Conservation (phyloP, 2,329 filamentous ascomycete species). For the Diaporthe citriasiana region DNA sequence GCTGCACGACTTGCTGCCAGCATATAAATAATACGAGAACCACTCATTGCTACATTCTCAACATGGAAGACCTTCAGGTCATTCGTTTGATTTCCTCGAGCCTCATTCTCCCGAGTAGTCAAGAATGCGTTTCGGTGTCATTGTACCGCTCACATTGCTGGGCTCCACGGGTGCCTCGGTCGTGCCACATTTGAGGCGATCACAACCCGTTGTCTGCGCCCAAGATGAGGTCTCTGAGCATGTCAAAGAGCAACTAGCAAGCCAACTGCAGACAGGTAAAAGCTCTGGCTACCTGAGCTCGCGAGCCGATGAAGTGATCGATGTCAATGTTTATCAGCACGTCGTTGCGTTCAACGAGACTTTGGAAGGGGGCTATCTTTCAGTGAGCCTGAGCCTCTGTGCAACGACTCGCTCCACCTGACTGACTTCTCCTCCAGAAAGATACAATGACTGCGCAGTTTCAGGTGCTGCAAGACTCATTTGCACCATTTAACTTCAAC, state of each 20-base stretch:
- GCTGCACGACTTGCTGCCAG: background rate
- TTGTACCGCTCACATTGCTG: slow-evolving; percentile 5
- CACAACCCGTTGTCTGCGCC: background rate
- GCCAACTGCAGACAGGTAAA: background rate
- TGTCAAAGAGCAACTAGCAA: background rate
- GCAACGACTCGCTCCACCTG: background rate
- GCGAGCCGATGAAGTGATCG: slow-evolving; percentile 7
- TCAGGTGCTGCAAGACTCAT: slow-evolving; percentile 10
- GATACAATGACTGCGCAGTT: slow-evolving; percentile 27
- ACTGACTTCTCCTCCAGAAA: background rate
- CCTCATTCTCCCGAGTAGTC: background rate
- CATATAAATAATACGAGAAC: slow-evolving; percentile 12
- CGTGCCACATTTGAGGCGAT: slow-evolving; percentile 2
- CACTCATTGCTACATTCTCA: background rate
- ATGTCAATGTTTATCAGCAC: slow-evolving; percentile 28
- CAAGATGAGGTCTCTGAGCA: background rate
- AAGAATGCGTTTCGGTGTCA: slow-evolving; percentile 25
- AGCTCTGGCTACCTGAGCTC: background rate
- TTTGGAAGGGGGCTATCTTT: slow-evolving; percentile 17
- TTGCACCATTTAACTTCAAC: slow-evolving; percentile 19
- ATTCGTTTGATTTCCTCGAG: background rate
- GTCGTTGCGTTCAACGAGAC: slow-evolving; percentile 24
- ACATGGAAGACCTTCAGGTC: background rate
- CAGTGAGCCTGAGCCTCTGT: background rate
- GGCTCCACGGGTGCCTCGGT: slow-evolving; percentile 2